Evolutionary conservation across 2,329 filamentous ascomycete species (phyloP), one percentile per base, ranked within the genome.

Genomic region (Ceratocystis huliohia): DNA sequence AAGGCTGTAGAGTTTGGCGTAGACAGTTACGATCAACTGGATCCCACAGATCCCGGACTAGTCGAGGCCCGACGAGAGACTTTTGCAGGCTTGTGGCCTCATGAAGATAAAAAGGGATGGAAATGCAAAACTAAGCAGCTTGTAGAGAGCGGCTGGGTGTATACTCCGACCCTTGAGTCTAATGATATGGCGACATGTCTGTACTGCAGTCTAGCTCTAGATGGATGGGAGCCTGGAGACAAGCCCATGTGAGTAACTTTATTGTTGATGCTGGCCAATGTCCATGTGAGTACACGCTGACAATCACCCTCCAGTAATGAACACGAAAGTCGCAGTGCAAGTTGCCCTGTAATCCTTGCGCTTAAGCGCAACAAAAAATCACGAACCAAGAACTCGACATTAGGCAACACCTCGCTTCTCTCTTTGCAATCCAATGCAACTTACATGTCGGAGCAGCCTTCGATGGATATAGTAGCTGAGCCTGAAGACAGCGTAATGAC

Each of bases 201-300:
- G 33, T 96, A 97, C 76, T 99, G 94, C 77, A 85, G 88, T 67
- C 78, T 97, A 17, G 91, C 88, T 10, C 82, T 99, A 10, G 93
- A 97, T 74, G 91, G 91, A 5, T 99, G 95, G 94, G 94, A 97
- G 73, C 87, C 88, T 1, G 86, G 87, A 68, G 94, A 99, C 74
- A 90, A 96, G 73, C 94, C 94, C 69, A 83, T 88, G 86, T 91
- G 75, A 76, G 88, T 76, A 68, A 72, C 37, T 1, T 69, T 63
- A 5, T 13, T 45, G 5, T 37, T 17, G 46, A 15, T 20, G 7
- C 61, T 33, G 20, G 22, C 25, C 44, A 17, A 37, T 53, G 15
- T 5, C 20, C 8, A 33, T 28, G 20, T 6, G 28, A n/a, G 28
- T 3, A 64, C 63, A 61, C 10, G n/a, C 72, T 75, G 67, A 77